These are phyloP conservation scores for Trypanosoma brucei DNA, from an alignment of 208 protist species.

Conservation along the genomic window DNA sequence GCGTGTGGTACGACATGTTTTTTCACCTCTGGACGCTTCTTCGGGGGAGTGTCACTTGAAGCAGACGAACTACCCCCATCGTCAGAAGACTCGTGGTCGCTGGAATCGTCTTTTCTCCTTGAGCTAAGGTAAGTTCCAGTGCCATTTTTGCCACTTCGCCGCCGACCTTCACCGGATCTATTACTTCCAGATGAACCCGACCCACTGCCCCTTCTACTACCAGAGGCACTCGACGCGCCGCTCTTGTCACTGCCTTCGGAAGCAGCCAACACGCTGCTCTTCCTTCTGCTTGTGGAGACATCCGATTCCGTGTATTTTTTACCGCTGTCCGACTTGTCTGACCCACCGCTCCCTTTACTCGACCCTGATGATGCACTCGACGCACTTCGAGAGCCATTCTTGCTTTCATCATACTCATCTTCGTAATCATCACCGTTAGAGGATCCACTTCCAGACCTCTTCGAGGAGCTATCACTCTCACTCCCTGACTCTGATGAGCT, in stretches of 20 bases:
- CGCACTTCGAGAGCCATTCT: neutral
- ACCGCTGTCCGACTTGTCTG: neutral
- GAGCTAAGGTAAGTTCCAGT: neutral
- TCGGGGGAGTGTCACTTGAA: neutral
- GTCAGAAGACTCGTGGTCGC: neutral
- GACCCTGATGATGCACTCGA: no score
- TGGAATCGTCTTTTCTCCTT: neutral
- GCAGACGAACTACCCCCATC: neutral
- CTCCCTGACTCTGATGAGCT: neutral
- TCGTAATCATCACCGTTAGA: neutral
- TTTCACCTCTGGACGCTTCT: neutral
- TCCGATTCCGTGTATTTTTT: neutral
- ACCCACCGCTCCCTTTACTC: neutral
- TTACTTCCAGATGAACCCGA: neutral
- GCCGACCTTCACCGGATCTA: neutral
- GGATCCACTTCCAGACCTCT: neutral
- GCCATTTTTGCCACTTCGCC: neutral
- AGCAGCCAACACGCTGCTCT: neutral
- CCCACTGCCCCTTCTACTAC: neutral
- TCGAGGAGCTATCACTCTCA: neutral
- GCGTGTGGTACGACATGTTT: neutral
- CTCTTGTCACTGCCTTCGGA: neutral
- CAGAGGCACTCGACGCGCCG: neutral
- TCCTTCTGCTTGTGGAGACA: neutral
- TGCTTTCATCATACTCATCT: neutral